Percentiles rank a stretch among this genome's conserved stretches.
phyloP scores from a whole-genome alignment of 495 filamentous ascomycete species.

The Copromyces sp. region DNA sequence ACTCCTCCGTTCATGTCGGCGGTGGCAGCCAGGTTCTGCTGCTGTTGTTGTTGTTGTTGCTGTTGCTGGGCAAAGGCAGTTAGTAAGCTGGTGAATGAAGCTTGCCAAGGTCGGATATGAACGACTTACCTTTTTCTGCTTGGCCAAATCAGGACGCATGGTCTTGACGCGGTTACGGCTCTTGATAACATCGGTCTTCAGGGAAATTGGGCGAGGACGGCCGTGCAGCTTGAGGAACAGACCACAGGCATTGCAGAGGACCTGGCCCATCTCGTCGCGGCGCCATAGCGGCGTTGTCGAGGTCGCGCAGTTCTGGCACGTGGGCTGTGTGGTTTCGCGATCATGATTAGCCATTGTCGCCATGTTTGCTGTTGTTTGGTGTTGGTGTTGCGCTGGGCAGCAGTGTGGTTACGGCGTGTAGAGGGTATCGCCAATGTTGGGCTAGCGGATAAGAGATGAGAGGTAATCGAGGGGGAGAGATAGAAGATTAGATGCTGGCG shows the following conservation, averaged over 20 bases:
- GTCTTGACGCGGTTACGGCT: constrained; percentile 97
- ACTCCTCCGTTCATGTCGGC: constrained; percentile 45
- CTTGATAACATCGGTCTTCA: constrained; percentile 99
- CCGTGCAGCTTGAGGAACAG: constrained; percentile 95
- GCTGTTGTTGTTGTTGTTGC: constrained; percentile 6
- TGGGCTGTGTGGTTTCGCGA: constrained; percentile 70
- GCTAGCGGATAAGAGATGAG: constrained; percentile 1
- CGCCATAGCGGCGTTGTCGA: constrained; percentile 96
- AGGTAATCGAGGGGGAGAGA: not conserved
- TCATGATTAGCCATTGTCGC: constrained; percentile 38
- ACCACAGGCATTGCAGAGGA: constrained; percentile 99
- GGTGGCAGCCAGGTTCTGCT: constrained; percentile 40
- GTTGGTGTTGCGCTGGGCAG: not conserved
- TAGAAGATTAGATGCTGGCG: constrained; percentile 23
- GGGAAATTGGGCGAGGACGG: constrained; percentile 80
- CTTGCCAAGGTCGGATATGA: not conserved
- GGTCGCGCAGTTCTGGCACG: constrained; percentile 94
- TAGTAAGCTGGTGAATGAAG: not conserved
- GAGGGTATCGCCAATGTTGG: constrained; percentile 3
- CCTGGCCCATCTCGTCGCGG: constrained; percentile 86
- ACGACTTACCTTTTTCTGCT: constrained; percentile 72
- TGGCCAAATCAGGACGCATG: constrained; percentile 57
- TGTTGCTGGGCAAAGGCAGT: constrained; percentile 1
- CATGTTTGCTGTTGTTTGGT: constrained; percentile 15
- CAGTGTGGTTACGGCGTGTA: not conserved